Conservation (phyloP, 495 filamentous ascomycete genomes). For the Penicillium diatomitis region DNA sequence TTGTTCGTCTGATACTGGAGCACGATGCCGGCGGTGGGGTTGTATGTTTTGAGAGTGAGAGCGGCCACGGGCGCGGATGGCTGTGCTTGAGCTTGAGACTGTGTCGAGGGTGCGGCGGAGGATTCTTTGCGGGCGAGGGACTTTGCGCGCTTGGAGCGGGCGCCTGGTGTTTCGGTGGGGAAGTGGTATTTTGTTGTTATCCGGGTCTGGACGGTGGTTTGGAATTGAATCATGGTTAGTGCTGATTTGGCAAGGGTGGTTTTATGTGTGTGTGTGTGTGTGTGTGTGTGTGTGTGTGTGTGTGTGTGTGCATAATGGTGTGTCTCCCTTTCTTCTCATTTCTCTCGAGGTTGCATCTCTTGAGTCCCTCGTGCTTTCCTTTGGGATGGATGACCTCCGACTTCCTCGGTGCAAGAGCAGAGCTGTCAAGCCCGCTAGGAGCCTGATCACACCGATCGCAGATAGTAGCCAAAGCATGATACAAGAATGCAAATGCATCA, state of each 20-base stretch:
- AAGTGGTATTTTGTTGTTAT: conserved; percentile 82
- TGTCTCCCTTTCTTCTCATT: no score
- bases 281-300: not conserved
- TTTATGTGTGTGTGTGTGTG: not conserved
- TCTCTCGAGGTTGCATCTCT: no score
- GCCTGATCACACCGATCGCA: no score
- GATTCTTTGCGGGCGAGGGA: conserved; percentile 7
- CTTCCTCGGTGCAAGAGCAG: no score
- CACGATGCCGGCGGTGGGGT: conserved; percentile 67
- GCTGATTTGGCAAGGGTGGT: not conserved
- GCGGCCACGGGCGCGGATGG: conserved; percentile 42
- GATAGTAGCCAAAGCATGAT: not conserved
- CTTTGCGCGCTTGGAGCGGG: conserved; percentile 16
- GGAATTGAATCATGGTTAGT: not conserved
- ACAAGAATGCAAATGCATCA: no score
- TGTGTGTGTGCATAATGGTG: no score
- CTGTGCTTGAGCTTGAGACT: conserved; percentile 14
- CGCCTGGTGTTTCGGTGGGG: conserved; percentile 34
- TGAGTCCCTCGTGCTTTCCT: no score
- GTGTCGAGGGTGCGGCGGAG: not conserved
- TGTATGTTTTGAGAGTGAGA: conserved; percentile 82
- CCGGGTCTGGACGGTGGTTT: conserved; percentile 46
- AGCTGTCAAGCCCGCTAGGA: no score
- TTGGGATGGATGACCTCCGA: no score
- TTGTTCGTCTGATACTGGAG: conserved; percentile 90